A percentile compares a stretch with the other conserved stretches of the same genome.
Evolutionary conservation across 441 rosid species (phyloP).

Genomic region (Populus hybrid): DNA sequence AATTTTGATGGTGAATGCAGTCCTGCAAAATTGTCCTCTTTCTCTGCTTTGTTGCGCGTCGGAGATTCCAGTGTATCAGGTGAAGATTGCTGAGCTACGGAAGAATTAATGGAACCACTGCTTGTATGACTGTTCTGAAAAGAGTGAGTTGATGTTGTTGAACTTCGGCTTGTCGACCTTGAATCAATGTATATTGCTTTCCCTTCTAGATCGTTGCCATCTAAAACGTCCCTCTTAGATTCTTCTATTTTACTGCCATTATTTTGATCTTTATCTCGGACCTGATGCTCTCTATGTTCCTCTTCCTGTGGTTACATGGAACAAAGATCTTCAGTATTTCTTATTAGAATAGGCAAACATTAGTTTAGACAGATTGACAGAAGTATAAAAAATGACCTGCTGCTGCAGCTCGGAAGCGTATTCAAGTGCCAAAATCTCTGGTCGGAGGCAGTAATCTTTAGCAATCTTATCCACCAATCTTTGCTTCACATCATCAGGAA

Average conservation of each 20-base stretch:
- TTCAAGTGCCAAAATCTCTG: slow-evolving; percentile 52
- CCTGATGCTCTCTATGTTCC: slow-evolving; percentile 11
- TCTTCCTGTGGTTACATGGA: slow-evolving; percentile 22
- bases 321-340: background rate
- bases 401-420: slow-evolving; percentile 43
- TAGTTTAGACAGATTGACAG: background rate
- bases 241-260: background rate
- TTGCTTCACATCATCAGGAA: slow-evolving; percentile 48
- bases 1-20: slow-evolving; percentile 13
- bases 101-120: slow-evolving; percentile 23
- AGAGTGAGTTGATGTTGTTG: background rate
- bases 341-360: background rate
- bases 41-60: slow-evolving; percentile 10
- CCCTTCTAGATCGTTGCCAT: slow-evolving; percentile 14
- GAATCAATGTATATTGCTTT: slow-evolving; percentile 20
- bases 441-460: slow-evolving; percentile 29
- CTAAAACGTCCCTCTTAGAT: slow-evolving; percentile 4
- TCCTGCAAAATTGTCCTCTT: background rate
- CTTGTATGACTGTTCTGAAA: slow-evolving; percentile 18
- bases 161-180: background rate
- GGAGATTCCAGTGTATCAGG: slow-evolving; percentile 17
- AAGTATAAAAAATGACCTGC: slow-evolving; percentile 26
- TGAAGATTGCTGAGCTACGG: slow-evolving; percentile 30
- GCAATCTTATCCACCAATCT: slow-evolving; percentile 53
- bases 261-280: background rate